These are phyloP conservation scores for Phytophthora litchii DNA, from an alignment of 352 stramenopile species.

Conservation along the genomic window DNA sequence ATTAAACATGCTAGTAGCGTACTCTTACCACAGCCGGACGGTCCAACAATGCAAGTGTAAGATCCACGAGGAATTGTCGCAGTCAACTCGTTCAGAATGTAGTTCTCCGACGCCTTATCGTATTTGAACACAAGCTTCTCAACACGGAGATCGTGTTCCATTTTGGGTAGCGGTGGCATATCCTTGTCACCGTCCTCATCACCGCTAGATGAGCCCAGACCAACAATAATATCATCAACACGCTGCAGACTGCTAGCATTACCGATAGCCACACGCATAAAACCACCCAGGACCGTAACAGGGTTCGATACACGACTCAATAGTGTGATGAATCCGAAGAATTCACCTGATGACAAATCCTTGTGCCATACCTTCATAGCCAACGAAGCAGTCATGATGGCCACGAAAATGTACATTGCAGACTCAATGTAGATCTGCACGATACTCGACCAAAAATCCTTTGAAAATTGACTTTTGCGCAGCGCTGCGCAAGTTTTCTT, in stretches of 20 bases:
- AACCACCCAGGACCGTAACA: constrained; percentile 82
- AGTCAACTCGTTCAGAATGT: constrained; percentile 79
- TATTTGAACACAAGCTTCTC: constrained; percentile 90
- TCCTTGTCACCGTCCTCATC: constrained; percentile 67
- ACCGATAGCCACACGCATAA: constrained; percentile 90
- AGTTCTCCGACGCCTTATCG: constrained; percentile 83
- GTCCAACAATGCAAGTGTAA: constrained; percentile 87
- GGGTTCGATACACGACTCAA: constrained; percentile 81
- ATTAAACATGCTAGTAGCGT: constrained; percentile 87
- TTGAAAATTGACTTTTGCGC: constrained; percentile 87
- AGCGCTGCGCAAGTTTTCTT: constrained; percentile 63
- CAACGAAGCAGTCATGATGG: constrained; percentile 85
- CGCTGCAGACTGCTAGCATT: constrained; percentile 88
- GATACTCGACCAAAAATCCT: constrained; percentile 90
- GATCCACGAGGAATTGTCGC: constrained; percentile 75
- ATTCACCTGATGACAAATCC: constrained; percentile 73
- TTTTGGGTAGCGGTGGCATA: constrained; percentile 77
- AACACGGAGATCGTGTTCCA: constrained; percentile 78
- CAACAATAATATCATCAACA: constrained; percentile 86
- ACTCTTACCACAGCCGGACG: constrained; percentile 89
- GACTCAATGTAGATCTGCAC: constrained; percentile 92
- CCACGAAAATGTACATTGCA: constrained; percentile 91
- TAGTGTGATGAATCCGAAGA: constrained; percentile 86
- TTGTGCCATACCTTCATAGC: constrained; percentile 86
- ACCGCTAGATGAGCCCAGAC: constrained; percentile 42